Conservation (phyloP, 805 yeast genomes). For the Metschnikowia kunwiensis region DNA sequence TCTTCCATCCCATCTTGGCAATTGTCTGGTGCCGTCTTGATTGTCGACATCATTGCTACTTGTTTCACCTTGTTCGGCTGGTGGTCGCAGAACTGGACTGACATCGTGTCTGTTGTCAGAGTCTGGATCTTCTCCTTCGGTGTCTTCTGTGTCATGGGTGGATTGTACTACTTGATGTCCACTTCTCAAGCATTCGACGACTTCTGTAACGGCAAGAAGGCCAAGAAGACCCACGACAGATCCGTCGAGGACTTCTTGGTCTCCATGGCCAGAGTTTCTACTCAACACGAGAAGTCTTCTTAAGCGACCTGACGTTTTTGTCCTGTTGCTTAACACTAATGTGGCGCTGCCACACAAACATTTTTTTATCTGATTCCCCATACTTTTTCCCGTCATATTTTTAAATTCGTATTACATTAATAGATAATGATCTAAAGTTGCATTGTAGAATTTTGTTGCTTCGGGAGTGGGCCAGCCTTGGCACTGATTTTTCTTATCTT, state of each 20-base stretch:
- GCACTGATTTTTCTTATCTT: too few species aligned
- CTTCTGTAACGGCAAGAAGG: conserved; percentile 78
- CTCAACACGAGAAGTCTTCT: conserved; percentile 81
- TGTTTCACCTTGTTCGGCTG: conserved; percentile 92
- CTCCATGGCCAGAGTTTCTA: conserved; percentile 85
- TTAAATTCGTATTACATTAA: conserved; percentile 29
- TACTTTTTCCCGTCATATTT: conserved; percentile 22
- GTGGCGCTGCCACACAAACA: conserved; percentile 7
- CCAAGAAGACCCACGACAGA: conserved; percentile 60
- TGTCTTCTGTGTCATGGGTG: conserved; percentile 94
- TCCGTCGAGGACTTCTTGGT: conserved; percentile 79
- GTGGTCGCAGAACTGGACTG: conserved; percentile 98
- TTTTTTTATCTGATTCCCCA: conserved; percentile 25
- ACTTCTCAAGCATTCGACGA: conserved; percentile 75
- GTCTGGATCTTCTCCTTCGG: conserved; percentile 96
- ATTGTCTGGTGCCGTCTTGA: conserved; percentile 88
- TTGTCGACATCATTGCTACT: conserved; percentile 88
- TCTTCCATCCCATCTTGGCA: conserved; percentile 96
- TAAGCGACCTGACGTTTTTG: conserved; percentile 27
- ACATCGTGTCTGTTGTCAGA: conserved; percentile 91
- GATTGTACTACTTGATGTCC: conserved; percentile 93
- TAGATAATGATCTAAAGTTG: conserved; percentile 20
- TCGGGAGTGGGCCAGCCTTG: not conserved
- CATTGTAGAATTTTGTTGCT: not conserved
- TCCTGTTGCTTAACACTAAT: conserved; percentile 4